phyloP scores from a whole-genome alignment of 2,329 filamentous ascomycete genomes.

The Aspergillus arachidicola region DNA sequence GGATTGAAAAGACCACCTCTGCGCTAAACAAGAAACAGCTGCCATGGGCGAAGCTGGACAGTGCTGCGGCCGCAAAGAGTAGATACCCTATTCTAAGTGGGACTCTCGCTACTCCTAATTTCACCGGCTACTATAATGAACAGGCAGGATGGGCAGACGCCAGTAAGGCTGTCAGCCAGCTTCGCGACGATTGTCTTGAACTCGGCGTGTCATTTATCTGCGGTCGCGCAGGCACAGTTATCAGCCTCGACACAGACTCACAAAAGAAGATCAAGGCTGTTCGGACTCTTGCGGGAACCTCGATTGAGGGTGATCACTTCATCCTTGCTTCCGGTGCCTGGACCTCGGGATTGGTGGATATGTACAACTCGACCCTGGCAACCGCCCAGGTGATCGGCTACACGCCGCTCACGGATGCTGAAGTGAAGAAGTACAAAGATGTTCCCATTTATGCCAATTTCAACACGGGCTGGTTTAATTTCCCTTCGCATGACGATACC shows the following conservation, averaged over 20 bases:
- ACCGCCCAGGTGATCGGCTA: conserved; percentile 28
- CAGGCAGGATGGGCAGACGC: conserved; percentile 30
- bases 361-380: conserved; percentile 22
- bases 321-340: conserved; percentile 30
- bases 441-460: conserved; percentile 38
- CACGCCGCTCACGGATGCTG: conserved; percentile 29
- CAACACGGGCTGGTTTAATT: conserved; percentile 31
- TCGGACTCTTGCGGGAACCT: conserved; percentile 20
- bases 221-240: conserved; percentile 17
- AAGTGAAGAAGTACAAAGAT: conserved; percentile 35
- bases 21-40: conserved; percentile 14
- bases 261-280: conserved; percentile 10
- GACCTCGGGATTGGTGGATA: conserved; percentile 21
- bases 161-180: conserved; percentile 18
- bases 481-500: conserved; percentile 33
- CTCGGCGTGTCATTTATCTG: conserved; percentile 19
- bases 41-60: conserved; percentile 9
- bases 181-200: conserved; percentile 21
- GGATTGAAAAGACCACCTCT: conserved; percentile 12
- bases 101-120: conserved; percentile 17
- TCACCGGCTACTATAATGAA: conserved; percentile 22
- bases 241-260: conserved; percentile 20
- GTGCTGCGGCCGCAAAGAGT: conserved; percentile 8
- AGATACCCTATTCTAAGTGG: conserved; percentile 33
- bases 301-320: conserved; percentile 20